Conservation (phyloP, 192 early-diverging fungal species). For the Backusella tuberculispora region DNA sequence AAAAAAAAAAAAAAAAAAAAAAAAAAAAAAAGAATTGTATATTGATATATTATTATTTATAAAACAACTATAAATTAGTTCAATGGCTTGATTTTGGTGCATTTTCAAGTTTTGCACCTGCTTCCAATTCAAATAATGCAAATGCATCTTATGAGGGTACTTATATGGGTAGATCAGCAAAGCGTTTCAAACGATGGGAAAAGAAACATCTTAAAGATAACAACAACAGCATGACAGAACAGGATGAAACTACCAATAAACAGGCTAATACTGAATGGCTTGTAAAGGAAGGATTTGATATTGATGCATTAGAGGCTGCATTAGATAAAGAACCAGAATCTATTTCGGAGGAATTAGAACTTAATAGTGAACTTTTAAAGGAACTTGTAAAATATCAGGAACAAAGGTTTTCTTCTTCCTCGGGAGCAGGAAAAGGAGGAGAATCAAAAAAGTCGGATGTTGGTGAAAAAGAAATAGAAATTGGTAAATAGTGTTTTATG, state of each 20-base stretch:
- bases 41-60: not conserved
- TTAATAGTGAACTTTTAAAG: slow-evolving; percentile 44
- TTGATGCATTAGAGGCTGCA: slow-evolving; percentile 20
- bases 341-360: slow-evolving; percentile 38
- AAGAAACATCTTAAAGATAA: slow-evolving; percentile 10
- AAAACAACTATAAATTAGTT: slow-evolving; percentile 44
- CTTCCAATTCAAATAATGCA: slow-evolving; percentile 51
- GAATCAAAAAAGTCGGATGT: slow-evolving; percentile 23
- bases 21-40: not conserved
- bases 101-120: slow-evolving; percentile 58
- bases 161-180: slow-evolving; percentile 36
- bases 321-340: slow-evolving; percentile 24
- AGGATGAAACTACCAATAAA: not conserved
- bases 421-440: not conserved
- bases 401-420: slow-evolving; percentile 42
- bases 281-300: slow-evolving; percentile 34
- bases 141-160: slow-evolving; percentile 51
- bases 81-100: slow-evolving; percentile 51
- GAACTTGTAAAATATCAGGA: slow-evolving; percentile 50
- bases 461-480: slow-evolving; percentile 42
- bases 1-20: not conserved
- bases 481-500: slow-evolving; percentile 38
- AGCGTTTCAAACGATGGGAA: slow-evolving; percentile 25
- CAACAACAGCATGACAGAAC: not conserved
- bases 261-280: slow-evolving; percentile 34